Evolutionary conservation across 176 grass and related monocot species (phyloP).

Genomic region (Carex scoparia): DNA sequence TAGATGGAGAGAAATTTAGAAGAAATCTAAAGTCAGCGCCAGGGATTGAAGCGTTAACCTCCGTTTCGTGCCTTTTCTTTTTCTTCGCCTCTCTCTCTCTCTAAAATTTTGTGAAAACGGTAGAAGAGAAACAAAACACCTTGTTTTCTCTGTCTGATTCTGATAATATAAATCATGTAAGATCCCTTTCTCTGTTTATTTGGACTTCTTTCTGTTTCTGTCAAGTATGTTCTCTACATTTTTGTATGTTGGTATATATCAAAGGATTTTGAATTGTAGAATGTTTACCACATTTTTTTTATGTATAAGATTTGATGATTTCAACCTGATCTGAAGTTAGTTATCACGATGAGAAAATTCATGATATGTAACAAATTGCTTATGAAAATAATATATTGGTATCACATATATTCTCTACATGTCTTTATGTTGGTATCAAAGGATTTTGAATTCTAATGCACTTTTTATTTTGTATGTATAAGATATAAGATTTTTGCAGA

Average conservation of each 20-base stretch:
- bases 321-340: too few relatives aligned
- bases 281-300: background rate
- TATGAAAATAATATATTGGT: too few relatives aligned
- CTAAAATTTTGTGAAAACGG: background rate
- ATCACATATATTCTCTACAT: background rate
- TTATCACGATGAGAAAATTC: too few relatives aligned
- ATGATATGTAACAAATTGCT: too few relatives aligned
- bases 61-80: background rate
- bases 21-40: constrained; percentile 5
- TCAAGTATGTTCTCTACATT: background rate
- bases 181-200: background rate
- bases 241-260: background rate
- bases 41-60: background rate
- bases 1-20: background rate
- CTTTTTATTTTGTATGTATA: too few relatives aligned
- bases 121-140: background rate
- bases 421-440: background rate
- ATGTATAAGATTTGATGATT: too few relatives aligned
- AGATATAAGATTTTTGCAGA: too few relatives aligned
- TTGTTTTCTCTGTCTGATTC: background rate
- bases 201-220: background rate
- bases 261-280: background rate
- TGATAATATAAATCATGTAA: constrained; percentile 17
- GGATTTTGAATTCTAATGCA: background rate
- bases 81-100: background rate